A percentile compares a stretch with the other conserved stretches of the same genome.
phyloP scores from a whole-genome alignment of 1,139 yeast species.

The Pneumocystis carinii region DNA sequence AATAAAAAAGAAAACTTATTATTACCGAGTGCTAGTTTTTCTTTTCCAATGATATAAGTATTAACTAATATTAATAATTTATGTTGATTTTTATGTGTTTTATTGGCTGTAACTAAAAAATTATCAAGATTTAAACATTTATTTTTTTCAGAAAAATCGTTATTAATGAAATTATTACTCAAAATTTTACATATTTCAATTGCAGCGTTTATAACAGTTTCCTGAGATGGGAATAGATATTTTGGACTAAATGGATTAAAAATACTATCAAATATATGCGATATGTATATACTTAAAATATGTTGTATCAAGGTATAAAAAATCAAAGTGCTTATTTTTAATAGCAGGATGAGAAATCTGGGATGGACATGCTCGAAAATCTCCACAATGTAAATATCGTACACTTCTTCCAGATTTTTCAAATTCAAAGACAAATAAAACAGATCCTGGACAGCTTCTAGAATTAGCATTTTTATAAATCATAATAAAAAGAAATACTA shows the following conservation, averaged over 20 bases:
- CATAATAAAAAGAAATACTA: slow-evolving; percentile 1
- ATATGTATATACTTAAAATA: slow-evolving; percentile 35
- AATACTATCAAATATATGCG: background rate
- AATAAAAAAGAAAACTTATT: slow-evolving; percentile 40
- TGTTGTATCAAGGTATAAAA: slow-evolving; percentile 73
- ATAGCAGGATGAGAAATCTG: slow-evolving; percentile 15
- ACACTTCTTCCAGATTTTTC: slow-evolving; percentile 22
- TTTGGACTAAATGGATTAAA: slow-evolving; percentile 28
- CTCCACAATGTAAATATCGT: slow-evolving; percentile 65
- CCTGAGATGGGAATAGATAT: slow-evolving; percentile 66
- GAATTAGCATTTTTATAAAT: background rate
- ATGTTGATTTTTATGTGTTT: slow-evolving; percentile 13
- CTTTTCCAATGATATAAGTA: slow-evolving; percentile 85
- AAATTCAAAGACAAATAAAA: slow-evolving; percentile 57
- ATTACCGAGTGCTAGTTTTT: slow-evolving; percentile 20
- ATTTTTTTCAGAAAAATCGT: slow-evolving; percentile 4
- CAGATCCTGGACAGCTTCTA: slow-evolving; percentile 75
- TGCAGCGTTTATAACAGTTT: slow-evolving; percentile 44
- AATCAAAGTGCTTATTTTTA: slow-evolving; percentile 31
- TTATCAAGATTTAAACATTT: slow-evolving; percentile 1
- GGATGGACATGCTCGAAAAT: slow-evolving; percentile 52
- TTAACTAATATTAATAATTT: slow-evolving; percentile 60
- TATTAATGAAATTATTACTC: slow-evolving; percentile 20
- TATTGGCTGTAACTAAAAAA: background rate
- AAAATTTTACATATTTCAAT: slow-evolving; percentile 34